A percentile compares a stretch with the other conserved stretches of the same genome.
Conservation (phyloP, 108 stramenopile genomes). For the Fistulifera pelliculosa region DNA sequence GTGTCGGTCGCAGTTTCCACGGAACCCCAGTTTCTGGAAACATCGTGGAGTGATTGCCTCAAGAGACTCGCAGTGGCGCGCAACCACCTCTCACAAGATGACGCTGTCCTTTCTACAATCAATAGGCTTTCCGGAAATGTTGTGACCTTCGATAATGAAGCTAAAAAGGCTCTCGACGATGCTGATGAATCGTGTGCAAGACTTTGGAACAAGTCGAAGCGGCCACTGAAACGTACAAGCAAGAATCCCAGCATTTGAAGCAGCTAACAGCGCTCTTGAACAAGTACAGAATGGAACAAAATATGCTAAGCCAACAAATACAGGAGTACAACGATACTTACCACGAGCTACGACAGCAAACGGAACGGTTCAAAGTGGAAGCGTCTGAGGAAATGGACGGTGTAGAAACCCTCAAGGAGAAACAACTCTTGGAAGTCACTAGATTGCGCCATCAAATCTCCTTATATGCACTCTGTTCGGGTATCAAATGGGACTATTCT, state of each 20-base stretch:
- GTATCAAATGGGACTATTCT: constrained; percentile 20
- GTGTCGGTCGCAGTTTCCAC: too few species aligned
- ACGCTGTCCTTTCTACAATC: too few species aligned
- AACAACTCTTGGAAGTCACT: constrained; percentile 4
- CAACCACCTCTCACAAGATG: too few species aligned
- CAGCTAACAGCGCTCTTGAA: not conserved
- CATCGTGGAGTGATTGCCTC: too few species aligned
- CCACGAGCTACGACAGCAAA: not conserved
- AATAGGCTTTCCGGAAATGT: too few species aligned
- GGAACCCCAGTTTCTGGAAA: too few species aligned
- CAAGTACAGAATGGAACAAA: not conserved
- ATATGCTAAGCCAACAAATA: constrained; percentile 1
- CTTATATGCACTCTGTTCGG: constrained; percentile 9
- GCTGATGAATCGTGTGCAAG: not conserved
- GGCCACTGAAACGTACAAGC: not conserved
- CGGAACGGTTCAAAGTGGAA: constrained; percentile 2
- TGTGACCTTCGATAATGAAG: too few species aligned
- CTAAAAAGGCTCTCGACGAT: too few species aligned
- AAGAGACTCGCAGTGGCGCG: too few species aligned
- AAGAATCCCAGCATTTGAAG: constrained; percentile 3
- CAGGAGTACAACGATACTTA: not conserved
- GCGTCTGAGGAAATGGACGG: constrained; percentile 8
- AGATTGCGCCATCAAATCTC: constrained; percentile 15
- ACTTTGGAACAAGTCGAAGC: not conserved
- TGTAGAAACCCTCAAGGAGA: constrained; percentile 3